A percentile compares a stretch with the other conserved stretches of the same genome.
These are phyloP conservation scores for Taxillus chinensis DNA, from an alignment of 164 flowering plant genomes.

Conservation along the genomic window DNA sequence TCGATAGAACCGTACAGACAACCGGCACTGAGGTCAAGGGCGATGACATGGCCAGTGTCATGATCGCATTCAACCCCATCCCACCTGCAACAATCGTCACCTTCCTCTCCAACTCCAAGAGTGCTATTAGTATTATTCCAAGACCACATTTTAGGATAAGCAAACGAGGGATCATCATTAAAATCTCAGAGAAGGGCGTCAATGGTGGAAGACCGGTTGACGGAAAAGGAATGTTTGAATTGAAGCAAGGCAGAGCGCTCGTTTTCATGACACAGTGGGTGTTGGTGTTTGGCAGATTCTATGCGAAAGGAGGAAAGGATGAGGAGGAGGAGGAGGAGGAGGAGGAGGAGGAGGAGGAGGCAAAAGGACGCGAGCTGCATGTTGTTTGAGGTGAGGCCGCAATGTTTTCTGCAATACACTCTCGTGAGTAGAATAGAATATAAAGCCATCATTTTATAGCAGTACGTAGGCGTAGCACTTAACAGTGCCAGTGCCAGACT, in stretches of 20 bases:
- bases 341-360: too few relatives aligned
- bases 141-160: slow-evolving; percentile 2
- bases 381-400: too few relatives aligned
- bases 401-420: too few relatives aligned
- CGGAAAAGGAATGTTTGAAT: slow-evolving; percentile 5
- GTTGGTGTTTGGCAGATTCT: background rate
- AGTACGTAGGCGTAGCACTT: too few relatives aligned
- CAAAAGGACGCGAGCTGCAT: too few relatives aligned
- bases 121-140: slow-evolving; percentile 2
- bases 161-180: background rate
- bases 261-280: slow-evolving; percentile 4
- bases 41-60: slow-evolving; percentile 13
- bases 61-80: slow-evolving; percentile 17
- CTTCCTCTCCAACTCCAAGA: background rate
- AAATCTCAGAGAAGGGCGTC: background rate
- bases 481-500: too few relatives aligned
- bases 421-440: too few relatives aligned
- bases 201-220: background rate
- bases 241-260: slow-evolving; percentile 7
- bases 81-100: slow-evolving; percentile 19
- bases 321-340: too few relatives aligned
- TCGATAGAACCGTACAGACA: slow-evolving; percentile 12
- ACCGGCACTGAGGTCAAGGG: slow-evolving; percentile 18
- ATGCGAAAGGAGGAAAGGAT: background rate
- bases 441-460: too few relatives aligned